Evolutionary conservation across 2,329 filamentous ascomycete species (phyloP).

Genomic region (Gremmenia infestans): DNA sequence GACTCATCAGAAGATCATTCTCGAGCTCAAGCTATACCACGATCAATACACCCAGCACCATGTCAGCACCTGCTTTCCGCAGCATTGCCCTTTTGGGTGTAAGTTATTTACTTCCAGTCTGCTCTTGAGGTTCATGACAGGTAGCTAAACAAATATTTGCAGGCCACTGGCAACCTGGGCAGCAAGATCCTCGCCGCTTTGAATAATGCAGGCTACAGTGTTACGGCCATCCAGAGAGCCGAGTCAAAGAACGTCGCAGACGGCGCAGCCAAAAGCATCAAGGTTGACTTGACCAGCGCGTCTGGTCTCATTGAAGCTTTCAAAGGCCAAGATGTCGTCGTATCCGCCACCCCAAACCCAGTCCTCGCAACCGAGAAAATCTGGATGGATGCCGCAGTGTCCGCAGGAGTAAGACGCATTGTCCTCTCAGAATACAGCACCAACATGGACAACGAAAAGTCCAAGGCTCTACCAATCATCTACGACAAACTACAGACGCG

Average conservation of each 20-base stretch:
- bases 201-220: slow-evolving; percentile 12
- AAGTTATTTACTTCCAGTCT: not conserved
- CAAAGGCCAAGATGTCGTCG: slow-evolving; percentile 14
- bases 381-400: slow-evolving; percentile 51
- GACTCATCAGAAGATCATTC: not conserved
- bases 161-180: slow-evolving; percentile 15
- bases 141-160: not conserved
- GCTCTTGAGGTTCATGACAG: no score
- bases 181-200: slow-evolving; percentile 11
- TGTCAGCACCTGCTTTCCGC: slow-evolving; percentile 3
- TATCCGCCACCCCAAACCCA: slow-evolving; percentile 11
- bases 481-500: slow-evolving; percentile 11
- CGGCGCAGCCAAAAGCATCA: slow-evolving; percentile 6
- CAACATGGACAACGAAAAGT: slow-evolving; percentile 24
- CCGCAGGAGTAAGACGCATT: slow-evolving; percentile 53
- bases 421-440: slow-evolving; percentile 51
- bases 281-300: slow-evolving; percentile 9
- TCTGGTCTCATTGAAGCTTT: slow-evolving; percentile 10
- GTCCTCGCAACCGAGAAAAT: slow-evolving; percentile 11
- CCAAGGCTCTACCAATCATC: slow-evolving; percentile 7
- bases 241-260: slow-evolving; percentile 8
- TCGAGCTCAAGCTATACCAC: not conserved
- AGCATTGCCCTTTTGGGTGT: slow-evolving; percentile 14
- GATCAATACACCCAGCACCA: not conserved
- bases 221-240: slow-evolving; percentile 14